These are phyloP conservation scores for Aspergillus sclerotiicarbonarius DNA, from an alignment of 495 filamentous ascomycete genomes.

Conservation along the genomic window DNA sequence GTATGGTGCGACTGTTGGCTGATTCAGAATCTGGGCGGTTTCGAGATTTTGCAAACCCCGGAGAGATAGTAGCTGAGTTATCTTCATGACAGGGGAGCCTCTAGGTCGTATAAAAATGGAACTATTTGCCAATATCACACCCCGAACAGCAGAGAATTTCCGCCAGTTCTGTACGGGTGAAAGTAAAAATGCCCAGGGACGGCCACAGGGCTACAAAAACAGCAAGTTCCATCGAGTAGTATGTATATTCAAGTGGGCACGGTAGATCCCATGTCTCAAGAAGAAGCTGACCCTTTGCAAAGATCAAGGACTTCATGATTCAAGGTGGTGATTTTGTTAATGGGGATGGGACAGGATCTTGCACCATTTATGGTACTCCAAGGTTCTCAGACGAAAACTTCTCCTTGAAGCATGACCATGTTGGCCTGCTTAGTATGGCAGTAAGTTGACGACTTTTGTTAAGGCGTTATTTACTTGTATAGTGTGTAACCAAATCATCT, in stretches of 20 bases:
- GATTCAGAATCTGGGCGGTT: not conserved
- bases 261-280: not conserved
- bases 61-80: not conserved
- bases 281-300: not conserved
- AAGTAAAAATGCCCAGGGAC: conserved; percentile 73
- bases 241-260: conserved; percentile 36
- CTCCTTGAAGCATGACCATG: conserved; percentile 67
- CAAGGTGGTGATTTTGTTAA: conserved; percentile 97
- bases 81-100: conserved; percentile 63
- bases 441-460: conserved; percentile 47
- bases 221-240: conserved; percentile 94
- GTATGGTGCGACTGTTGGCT: not conserved
- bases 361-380: conserved; percentile 81
- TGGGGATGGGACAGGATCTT: conserved; percentile 85
- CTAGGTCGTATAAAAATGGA: conserved; percentile 93
- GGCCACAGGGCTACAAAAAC: conserved; percentile 89
- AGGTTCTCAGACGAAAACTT: conserved; percentile 94
- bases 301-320: conserved; percentile 97
- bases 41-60: not conserved
- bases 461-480: not conserved
- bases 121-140: conserved; percentile 80
- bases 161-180: conserved; percentile 97
- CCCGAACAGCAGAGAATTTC: conserved; percentile 94
- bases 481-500: conserved; percentile 8
- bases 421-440: conserved; percentile 89